Conservation (phyloP, 225 moss, liverwort and hornwort species). For the Climacium dendroides region DNA sequence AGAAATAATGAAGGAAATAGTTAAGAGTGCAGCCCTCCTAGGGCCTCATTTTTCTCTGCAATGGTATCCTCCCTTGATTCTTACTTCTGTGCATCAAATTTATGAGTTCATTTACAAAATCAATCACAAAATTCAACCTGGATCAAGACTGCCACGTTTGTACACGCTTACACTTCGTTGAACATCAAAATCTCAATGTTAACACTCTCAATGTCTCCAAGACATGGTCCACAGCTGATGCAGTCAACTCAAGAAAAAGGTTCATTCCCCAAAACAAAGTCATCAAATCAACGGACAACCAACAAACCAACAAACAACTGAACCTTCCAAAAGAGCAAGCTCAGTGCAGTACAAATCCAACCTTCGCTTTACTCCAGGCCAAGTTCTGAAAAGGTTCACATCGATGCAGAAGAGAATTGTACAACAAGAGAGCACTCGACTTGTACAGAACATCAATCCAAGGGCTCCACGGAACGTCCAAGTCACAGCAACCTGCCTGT, state of each 20-base stretch:
- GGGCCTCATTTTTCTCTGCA: no score
- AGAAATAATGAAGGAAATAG: no score
- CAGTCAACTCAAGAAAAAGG: not conserved
- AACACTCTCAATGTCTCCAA: not conserved
- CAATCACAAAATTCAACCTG: no score
- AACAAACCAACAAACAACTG: not conserved
- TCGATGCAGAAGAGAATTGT: not conserved
- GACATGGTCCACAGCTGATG: not conserved
- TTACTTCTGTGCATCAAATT: not conserved
- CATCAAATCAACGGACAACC: not conserved
- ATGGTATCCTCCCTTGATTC: not conserved
- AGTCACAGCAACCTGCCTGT: not conserved
- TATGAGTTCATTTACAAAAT: not conserved
- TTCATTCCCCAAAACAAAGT: not conserved
- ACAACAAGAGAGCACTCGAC: not conserved
- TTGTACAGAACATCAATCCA: not conserved
- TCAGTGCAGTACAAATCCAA: not conserved
- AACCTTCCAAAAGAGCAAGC: not conserved
- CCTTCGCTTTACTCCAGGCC: not conserved
- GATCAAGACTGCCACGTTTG: not conserved
- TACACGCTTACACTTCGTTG: no score
- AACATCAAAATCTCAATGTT: not conserved
- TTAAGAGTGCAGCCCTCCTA: accelerated
- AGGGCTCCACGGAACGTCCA: not conserved
- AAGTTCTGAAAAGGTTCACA: not conserved